Evolutionary conservation across 305 asterid genomes (phyloP), one percentile per base, ranked within the genome.

Genomic region (Solanum aculeatissimum): DNA sequence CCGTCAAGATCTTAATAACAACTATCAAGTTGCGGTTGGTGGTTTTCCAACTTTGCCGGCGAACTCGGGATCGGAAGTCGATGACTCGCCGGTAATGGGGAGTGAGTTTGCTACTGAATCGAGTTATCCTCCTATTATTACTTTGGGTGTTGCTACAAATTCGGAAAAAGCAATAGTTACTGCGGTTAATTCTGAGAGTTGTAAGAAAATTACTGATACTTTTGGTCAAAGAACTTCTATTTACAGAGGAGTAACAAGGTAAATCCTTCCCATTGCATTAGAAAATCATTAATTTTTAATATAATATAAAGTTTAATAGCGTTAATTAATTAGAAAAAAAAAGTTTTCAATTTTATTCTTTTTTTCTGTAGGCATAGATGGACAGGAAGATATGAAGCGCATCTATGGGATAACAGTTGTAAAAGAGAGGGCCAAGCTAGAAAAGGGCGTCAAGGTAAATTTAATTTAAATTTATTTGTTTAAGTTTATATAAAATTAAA

Each of bases 241-340:
- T 71, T 97, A 97, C 93, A 88, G 99, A 89, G 99, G 99, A 3
- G 99, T 97, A 35, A 97, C 99, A 0, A 94, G 99, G 99, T 93
- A 86, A 57, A n/a, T 9, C 47, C 60, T 1, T 21, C 21, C 11
- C 45, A 43, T 10, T 0, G 16, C 25, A 60, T 11, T 58, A 9
- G 0, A 58, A 57, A 58, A 9, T 60, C 42, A 68, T 16, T 2
- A 8, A 47, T 35, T 69, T 9, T 18, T 18, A 38, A 29, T 29
- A 29, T 65, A 27, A 25, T 32, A 32, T 10, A 35, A 57, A 21
- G 15, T 57, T 19, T 18, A 18, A 23, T 4, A 9, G 23, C 7
- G 6, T 49, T 49, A 49, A 49, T 25, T 19, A 71, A 19, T 71
- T 3, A 40, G 2, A 7, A 71, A 77, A 77, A 53, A 27, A 13